Percentiles rank a stretch among this genome's conserved stretches.
These are phyloP conservation scores for Fusarium haematococcum DNA, from an alignment of 2,329 filamentous ascomycete species.

Conservation along the genomic window DNA sequence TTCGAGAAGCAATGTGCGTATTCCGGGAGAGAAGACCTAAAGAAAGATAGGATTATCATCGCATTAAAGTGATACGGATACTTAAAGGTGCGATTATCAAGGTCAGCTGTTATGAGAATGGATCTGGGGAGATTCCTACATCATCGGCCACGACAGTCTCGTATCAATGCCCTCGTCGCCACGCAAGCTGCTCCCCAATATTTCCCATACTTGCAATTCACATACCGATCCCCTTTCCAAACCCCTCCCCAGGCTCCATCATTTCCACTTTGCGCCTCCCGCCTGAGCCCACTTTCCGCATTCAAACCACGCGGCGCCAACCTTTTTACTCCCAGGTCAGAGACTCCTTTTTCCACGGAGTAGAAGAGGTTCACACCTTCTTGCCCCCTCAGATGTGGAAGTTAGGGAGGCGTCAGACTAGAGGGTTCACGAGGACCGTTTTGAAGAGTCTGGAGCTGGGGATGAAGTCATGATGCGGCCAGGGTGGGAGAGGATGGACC, in stretches of 20 bases:
- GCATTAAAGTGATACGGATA: neutral
- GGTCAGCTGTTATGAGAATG: neutral
- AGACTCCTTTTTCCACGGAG: neutral
- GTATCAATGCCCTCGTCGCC: neutral
- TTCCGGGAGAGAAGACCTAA: neutral
- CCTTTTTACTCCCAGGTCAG: neutral
- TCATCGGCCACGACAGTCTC: neutral
- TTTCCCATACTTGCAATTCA: neutral
- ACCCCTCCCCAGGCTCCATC: neutral
- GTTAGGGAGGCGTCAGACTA: neutral
- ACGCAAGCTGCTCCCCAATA: neutral
- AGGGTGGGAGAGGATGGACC: neutral
- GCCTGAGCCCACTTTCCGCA: conserved; percentile 10
- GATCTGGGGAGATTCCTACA: neutral
- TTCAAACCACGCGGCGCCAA: conserved; percentile 27
- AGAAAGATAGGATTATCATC: neutral
- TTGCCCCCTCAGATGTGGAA: neutral
- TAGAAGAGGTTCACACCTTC: neutral
- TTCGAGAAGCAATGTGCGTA: neutral
- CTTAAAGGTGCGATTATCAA: neutral
- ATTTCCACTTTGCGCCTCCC: neutral
- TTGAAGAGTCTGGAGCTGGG: neutral
- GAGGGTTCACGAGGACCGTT: neutral
- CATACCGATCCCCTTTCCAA: neutral
- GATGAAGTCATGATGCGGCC: neutral